Conservation (phyloP, 2,329 filamentous ascomycete species). For the Thielaviopsis ethacetica region DNA sequence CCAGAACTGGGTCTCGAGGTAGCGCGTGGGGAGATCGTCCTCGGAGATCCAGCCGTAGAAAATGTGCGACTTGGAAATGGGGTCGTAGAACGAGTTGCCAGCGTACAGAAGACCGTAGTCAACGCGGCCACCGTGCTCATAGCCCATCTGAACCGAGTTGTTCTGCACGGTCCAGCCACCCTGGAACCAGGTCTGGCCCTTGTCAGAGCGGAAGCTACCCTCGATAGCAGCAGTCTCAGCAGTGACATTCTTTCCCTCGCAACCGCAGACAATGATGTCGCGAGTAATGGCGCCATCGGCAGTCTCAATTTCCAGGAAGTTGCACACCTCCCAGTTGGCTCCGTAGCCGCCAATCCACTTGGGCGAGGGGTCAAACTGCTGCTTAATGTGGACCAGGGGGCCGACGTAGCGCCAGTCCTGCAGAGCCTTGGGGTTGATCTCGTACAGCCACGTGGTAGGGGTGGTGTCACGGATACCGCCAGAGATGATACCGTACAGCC, state of each 20-base stretch:
- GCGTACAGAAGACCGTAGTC: slow-evolving; percentile 16
- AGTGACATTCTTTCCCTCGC: slow-evolving; percentile 5
- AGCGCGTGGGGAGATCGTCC: slow-evolving; percentile 8
- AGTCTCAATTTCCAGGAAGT: slow-evolving; percentile 3
- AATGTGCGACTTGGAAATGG: slow-evolving; percentile 1
- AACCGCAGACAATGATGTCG: slow-evolving; percentile 7
- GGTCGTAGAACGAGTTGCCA: slow-evolving; percentile 15
- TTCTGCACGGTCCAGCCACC: background rate
- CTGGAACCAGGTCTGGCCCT: slow-evolving; percentile 6
- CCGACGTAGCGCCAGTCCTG: slow-evolving; percentile 14
- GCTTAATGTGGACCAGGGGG: slow-evolving; percentile 3
- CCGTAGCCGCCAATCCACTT: slow-evolving; percentile 9
- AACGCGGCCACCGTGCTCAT: slow-evolving; percentile 9
- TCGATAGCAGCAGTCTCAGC: background rate
- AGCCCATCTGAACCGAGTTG: slow-evolving; percentile 4
- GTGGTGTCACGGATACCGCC: slow-evolving; percentile 14
- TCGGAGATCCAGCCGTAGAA: slow-evolving; percentile 4
- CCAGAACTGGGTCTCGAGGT: slow-evolving; percentile 6
- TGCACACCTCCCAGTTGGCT: slow-evolving; percentile 11
- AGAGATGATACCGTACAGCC: slow-evolving; percentile 27
- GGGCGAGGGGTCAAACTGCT: slow-evolving; percentile 4
- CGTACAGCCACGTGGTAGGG: slow-evolving; percentile 15
- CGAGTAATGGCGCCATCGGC: slow-evolving; percentile 1
- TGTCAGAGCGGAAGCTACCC: slow-evolving; percentile 6
- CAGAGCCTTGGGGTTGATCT: slow-evolving; percentile 12